Base-by-base conservation (phyloP, 2,329 filamentous ascomycete genomes). In the Seiridium cupressi region DNA sequence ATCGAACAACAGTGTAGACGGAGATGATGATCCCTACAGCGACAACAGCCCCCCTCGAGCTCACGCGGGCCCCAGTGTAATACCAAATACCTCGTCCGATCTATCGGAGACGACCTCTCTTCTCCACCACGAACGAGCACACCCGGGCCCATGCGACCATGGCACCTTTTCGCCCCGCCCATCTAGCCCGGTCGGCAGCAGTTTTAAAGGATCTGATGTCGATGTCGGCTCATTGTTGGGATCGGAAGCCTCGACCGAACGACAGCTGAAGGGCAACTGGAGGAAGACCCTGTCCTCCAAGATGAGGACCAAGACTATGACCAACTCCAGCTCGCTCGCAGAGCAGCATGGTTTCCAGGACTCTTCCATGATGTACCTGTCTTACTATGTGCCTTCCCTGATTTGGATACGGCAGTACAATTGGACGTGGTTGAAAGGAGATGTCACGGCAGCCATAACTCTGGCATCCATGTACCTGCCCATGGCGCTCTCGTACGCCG, bases 391-490 rank as follows among this genome's bases (percentile, higher is more conserved):
- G 51, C 95, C 95, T 0, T 91, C 93, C 63, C 79, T 97, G 65
- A 93, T 89, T 64, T 99, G 95, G 95, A 89, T 96, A 63, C 83
- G 81, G 57, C 92, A 97, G 76, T 99, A 99, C 76, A 87, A 85
- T 67, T 88, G 87, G 83, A 84, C 86, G 3, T 97, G 91, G 75
- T 75, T 98, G 53, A 86, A 89, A 67, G 95, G 95, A 53, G 95
- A 99, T 74, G 77, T 98, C 18, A 81, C 96, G 11, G 90, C 94
- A 7, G 93, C 94, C 54, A 74, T 98, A 63, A 98, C 95, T n/a
- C 89, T 99, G 79, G 92, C 94, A n/a, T 97, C 93, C 34, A 95
- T 99, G 78, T 99, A 99, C 74, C 90, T 99, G 44, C 95, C 95
- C 56, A 97, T 99, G 93, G 90, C 93, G 0, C 84, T 99, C 11